phyloP scores from a whole-genome alignment of 371 early-diverging fungal genomes.

The Funneliformis caledonium region DNA sequence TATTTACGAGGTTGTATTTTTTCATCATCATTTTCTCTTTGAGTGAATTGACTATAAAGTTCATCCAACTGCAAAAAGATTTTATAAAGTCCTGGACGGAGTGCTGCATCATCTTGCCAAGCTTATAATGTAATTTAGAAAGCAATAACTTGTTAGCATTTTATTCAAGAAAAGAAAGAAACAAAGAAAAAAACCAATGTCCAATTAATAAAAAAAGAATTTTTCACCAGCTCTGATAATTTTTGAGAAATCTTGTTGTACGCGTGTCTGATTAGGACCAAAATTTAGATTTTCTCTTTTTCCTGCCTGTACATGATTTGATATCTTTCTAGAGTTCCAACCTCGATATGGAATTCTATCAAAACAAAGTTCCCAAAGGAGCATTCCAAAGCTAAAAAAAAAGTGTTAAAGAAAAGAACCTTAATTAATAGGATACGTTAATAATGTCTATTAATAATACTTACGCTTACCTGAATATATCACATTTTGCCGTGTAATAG shows the following conservation, averaged over 20 bases:
- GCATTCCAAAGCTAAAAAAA: conserved; percentile 27
- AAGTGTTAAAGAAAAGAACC: neutral
- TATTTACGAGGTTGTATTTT: conserved; percentile 2
- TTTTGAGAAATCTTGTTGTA: conserved; percentile 10
- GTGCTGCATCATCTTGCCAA: conserved; percentile 28
- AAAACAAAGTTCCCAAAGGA: conserved; percentile 27
- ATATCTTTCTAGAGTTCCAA: neutral
- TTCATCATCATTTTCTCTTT: neutral
- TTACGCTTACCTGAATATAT: conserved; percentile 17
- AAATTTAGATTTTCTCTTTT: conserved; percentile 5
- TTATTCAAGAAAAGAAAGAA: neutral
- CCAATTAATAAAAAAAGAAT: neutral
- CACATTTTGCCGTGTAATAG: conserved; percentile 24
- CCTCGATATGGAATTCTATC: conserved; percentile 28
- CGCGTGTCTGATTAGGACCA: neutral
- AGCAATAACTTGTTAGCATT: neutral
- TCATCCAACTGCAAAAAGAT: conserved; percentile 21
- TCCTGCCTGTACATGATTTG: conserved; percentile 27
- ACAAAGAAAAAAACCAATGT: too few relatives aligned
- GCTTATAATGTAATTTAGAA: neutral
- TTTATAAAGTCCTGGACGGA: conserved; percentile 24
- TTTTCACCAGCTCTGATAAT: conserved; percentile 26
- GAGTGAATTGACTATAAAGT: neutral
- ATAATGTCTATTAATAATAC: neutral
- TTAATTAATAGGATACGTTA: neutral